A percentile compares a stretch with the other conserved stretches of the same genome.
phyloP scores from a whole-genome alignment of 768 basidiomycete genomes.

The button mushroom (Agaricus bisporus) region DNA sequence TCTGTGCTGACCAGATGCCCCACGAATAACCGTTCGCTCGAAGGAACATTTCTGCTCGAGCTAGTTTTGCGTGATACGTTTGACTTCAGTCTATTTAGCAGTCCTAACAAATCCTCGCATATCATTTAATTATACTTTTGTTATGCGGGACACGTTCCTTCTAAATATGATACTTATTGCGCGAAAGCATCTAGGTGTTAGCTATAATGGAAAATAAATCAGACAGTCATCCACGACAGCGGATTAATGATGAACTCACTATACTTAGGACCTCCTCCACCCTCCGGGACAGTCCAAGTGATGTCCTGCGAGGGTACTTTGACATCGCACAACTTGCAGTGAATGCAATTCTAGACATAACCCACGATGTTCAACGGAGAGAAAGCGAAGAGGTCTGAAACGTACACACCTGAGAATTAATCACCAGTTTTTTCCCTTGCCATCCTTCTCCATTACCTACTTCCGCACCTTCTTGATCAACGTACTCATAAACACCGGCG shows the following conservation, averaged over 20 bases:
- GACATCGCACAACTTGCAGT: constrained; percentile 94
- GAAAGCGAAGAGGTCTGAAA: not conserved
- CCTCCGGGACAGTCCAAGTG: constrained; percentile 95
- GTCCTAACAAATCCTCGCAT: too few relatives aligned
- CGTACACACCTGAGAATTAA: constrained; percentile 84
- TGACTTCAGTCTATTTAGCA: too few relatives aligned
- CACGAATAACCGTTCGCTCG: too few relatives aligned
- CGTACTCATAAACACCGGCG: constrained; percentile 96
- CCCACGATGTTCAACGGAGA: not conserved
- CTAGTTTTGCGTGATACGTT: too few relatives aligned
- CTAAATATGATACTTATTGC: too few relatives aligned
- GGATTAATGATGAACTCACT: constrained; percentile 39
- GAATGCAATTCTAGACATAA: constrained; percentile 68
- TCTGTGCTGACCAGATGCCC: too few relatives aligned
- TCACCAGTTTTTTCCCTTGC: constrained; percentile 84
- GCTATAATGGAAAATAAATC: not conserved
- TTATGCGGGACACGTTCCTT: too few relatives aligned
- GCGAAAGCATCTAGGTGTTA: not conserved
- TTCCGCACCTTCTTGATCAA: constrained; percentile 37
- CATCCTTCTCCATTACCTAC: constrained; percentile 44
- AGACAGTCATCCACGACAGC: not conserved
- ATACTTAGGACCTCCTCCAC: constrained; percentile 95
- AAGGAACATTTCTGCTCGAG: too few relatives aligned
- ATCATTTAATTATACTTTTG: too few relatives aligned
- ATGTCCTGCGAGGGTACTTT: constrained; percentile 97